Evolutionary conservation across 2,329 filamentous ascomycete species (phyloP).

Genomic region (Exophiala lecanii-corni): DNA sequence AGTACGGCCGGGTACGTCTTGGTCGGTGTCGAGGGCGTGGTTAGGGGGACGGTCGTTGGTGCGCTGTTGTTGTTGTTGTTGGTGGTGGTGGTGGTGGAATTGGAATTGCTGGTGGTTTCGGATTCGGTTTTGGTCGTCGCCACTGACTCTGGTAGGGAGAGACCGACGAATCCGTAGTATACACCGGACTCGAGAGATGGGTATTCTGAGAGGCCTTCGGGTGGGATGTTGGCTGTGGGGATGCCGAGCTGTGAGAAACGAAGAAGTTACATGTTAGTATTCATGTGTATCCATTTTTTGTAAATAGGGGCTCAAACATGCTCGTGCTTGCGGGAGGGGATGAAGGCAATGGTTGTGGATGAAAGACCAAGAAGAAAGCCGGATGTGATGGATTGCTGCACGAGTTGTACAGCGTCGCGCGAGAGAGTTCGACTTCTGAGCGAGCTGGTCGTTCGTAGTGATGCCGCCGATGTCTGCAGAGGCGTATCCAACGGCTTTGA

Average conservation of each 20-base stretch:
- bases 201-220: slow-evolving; percentile 59
- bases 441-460: too few species aligned
- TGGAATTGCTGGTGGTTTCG: slow-evolving; percentile 26
- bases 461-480: too few species aligned
- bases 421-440: too few species aligned
- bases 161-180: slow-evolving; percentile 87
- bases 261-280: too few species aligned
- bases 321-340: too few species aligned
- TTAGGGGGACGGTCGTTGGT: background rate
- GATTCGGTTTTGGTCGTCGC: slow-evolving; percentile 3
- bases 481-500: too few species aligned
- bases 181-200: slow-evolving; percentile 68
- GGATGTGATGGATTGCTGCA: too few species aligned
- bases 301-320: too few species aligned
- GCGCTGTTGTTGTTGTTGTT: slow-evolving; percentile 3
- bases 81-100: slow-evolving; percentile 20
- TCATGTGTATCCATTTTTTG: too few species aligned
- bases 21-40: slow-evolving; percentile 4
- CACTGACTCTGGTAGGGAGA: slow-evolving; percentile 50
- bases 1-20: slow-evolving; percentile 77
- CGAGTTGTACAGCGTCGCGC: too few species aligned
- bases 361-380: too few species aligned
- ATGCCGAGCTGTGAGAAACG: slow-evolving; percentile 68
- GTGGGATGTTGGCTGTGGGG: slow-evolving; percentile 83
- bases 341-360: too few species aligned